A percentile compares a stretch with the other conserved stretches of the same genome.
Evolutionary conservation across 129 eudicot species (phyloP).

Genomic region (Pittosporum tobira): DNA sequence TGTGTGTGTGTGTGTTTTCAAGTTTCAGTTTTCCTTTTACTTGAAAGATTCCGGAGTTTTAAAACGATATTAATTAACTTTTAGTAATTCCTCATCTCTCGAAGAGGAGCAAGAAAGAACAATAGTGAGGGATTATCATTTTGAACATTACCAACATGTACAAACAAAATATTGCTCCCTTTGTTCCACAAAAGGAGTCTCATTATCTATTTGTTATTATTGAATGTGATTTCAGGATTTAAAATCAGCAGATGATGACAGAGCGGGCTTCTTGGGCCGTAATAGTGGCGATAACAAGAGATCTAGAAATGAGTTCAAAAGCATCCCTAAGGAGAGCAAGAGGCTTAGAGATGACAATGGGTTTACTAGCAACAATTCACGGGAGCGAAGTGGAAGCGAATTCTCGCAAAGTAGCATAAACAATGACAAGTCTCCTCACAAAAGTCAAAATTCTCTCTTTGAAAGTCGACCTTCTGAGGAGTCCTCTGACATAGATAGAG

Average conservation of each 20-base stretch:
- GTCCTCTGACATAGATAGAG: constrained; percentile 30
- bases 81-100: no score
- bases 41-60: no score
- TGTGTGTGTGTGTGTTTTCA: no score
- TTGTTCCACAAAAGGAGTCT: no score
- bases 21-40: no score
- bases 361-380: not conserved
- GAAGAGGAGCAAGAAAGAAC: no score
- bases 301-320: constrained; percentile 22
- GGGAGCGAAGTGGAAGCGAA: constrained; percentile 2
- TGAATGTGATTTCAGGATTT: constrained; percentile 22
- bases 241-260: constrained; percentile 7
- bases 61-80: no score
- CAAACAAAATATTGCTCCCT: no score
- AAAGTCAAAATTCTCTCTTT: not conserved
- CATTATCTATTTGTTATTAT: constrained; percentile 7
- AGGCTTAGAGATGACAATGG: constrained; percentile 13
- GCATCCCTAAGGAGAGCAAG: constrained; percentile 20
- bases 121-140: no score
- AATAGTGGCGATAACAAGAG: constrained; percentile 29
- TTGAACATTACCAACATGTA: no score
- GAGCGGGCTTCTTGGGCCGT: constrained; percentile 11
- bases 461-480: constrained; percentile 4
- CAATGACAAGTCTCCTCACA: not conserved
- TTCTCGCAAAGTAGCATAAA: not conserved